Percentiles rank a stretch among this genome's conserved stretches.
phyloP scores from a whole-genome alignment of 345 rosid species.

The Eutrema japonicum region DNA sequence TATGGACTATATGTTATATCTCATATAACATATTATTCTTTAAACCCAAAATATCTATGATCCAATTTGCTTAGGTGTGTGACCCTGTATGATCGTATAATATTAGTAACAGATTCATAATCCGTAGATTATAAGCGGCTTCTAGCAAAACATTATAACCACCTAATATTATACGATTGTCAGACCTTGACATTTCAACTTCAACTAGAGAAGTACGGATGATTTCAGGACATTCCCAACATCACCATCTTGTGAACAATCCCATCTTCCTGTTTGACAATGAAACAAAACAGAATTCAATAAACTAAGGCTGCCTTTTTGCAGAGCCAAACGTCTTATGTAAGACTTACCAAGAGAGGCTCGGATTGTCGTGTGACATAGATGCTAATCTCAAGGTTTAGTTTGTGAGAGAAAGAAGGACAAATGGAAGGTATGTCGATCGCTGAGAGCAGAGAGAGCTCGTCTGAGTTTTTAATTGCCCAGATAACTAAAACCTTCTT shows the following conservation, averaged over 20 bases:
- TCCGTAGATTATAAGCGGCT: too few relatives aligned
- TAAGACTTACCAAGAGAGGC: slow-evolving; percentile 65
- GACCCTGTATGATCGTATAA: too few relatives aligned
- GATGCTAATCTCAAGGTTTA: slow-evolving; percentile 60
- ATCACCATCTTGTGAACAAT: slow-evolving; percentile 29
- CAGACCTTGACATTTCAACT: too few relatives aligned
- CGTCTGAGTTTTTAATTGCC: slow-evolving; percentile 81
- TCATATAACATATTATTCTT: too few relatives aligned
- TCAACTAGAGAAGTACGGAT: too few relatives aligned
- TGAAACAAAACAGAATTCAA: slow-evolving; percentile 10
- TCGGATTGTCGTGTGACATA: slow-evolving; percentile 76
- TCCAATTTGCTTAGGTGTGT: too few relatives aligned
- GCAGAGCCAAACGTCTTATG: neutral
- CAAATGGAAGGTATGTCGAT: slow-evolving; percentile 65
- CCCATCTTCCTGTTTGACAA: slow-evolving; percentile 77
- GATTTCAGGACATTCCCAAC: too few relatives aligned
- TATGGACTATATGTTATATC: too few relatives aligned
- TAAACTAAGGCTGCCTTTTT: neutral
- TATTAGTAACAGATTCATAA: too few relatives aligned
- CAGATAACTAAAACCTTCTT: slow-evolving; percentile 67
- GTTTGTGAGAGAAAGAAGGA: slow-evolving; percentile 56
- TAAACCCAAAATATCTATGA: too few relatives aligned
- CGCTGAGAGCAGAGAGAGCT: slow-evolving; percentile 72
- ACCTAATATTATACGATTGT: too few relatives aligned
- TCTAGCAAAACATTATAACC: too few relatives aligned